Conservation (phyloP, 2,329 filamentous ascomycete species). For the Sodiomyces alkalinus region DNA sequence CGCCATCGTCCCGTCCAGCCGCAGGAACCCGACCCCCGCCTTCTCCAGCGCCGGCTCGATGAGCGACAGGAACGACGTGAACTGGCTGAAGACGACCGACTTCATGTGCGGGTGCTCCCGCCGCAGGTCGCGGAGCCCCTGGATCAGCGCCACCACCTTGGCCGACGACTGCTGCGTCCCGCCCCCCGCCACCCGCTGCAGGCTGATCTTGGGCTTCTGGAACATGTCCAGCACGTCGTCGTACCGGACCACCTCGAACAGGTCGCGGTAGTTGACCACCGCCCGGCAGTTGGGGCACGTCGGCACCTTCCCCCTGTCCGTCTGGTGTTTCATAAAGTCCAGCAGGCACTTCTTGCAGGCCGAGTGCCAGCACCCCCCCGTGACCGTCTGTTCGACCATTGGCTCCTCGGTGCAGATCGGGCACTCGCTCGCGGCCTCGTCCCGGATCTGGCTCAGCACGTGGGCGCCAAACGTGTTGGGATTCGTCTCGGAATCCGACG, state of each 20-base stretch:
- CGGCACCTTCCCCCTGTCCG: slow-evolving; percentile 57
- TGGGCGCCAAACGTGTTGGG: slow-evolving; percentile 69
- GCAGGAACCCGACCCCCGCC: slow-evolving; percentile 63
- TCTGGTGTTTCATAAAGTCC: slow-evolving; percentile 78
- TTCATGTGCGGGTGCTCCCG: slow-evolving; percentile 56
- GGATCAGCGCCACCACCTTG: slow-evolving; percentile 71
- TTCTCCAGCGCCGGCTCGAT: slow-evolving; percentile 67
- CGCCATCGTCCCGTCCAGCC: slow-evolving; percentile 79
- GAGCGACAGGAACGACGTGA: slow-evolving; percentile 87
- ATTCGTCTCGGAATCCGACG: slow-evolving; percentile 39
- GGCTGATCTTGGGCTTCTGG: slow-evolving; percentile 36
- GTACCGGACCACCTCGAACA: slow-evolving; percentile 85
- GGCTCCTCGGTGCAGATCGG: slow-evolving; percentile 91
- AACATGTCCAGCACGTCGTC: slow-evolving; percentile 39
- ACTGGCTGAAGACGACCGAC: slow-evolving; percentile 91
- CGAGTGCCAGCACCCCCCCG: slow-evolving; percentile 83
- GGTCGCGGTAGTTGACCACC: slow-evolving; percentile 62
- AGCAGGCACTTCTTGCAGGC: slow-evolving; percentile 90
- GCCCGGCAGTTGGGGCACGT: slow-evolving; percentile 87
- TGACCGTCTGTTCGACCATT: slow-evolving; percentile 88
- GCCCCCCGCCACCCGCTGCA: slow-evolving; percentile 37
- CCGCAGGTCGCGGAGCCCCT: slow-evolving; percentile 55
- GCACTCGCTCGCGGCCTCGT: slow-evolving; percentile 78
- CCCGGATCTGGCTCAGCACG: slow-evolving; percentile 79
- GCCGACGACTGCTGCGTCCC: slow-evolving; percentile 56